Base-by-base conservation (phyloP, 2,329 filamentous ascomycete genomes). In the Paecilomyces variotii region DNA sequence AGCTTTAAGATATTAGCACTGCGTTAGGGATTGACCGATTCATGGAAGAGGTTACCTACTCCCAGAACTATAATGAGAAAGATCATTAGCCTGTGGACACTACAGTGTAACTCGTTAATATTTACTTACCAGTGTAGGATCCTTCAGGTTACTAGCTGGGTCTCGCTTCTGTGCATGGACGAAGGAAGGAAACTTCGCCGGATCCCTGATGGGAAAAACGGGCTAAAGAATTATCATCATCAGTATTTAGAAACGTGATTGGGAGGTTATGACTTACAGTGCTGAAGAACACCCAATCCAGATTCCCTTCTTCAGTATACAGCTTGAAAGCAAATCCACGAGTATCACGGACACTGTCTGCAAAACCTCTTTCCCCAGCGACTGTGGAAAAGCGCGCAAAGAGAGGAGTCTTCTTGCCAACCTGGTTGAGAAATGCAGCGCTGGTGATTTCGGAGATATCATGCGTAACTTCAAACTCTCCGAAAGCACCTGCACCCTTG, bases 351-450 rank as follows among this genome's bases (percentile, higher is more conserved):
- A 81, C 86, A 0, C 85, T 87, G 65, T 91, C 88, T 1, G 85
- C 82, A 64, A 84, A 88, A 30, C 88, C 88, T n/a, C 84, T 79
- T 34, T 82, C 86, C 2, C 87, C 87, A 19, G 86, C 84, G 10
- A 91, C 88, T 1, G 87, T 90, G 0, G 87, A 90, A 70, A 90
- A 89, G n/a, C 88, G 85, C 19, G 87, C 77, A 66, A 90, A 89
- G 0, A 86, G 76, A 0, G 84, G 79, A 0, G 86, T 86, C 67
- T 86, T 71, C 70, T 89, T 88, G 50, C 79, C 82, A 14, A 77
- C 70, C 1, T 72, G 69, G 7, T 68, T 70, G 14, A 89, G 74
- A 70, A 89, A 89, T 0, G 83, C 86, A 11, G 87, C 87, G 5
- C 82, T 83, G 0, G 87, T 90, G 62, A 89, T 79, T 70, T 90